Percentiles rank a stretch among this genome's conserved stretches.
Evolutionary conservation across 306 rosid species (phyloP).

Genomic region (Luffa aegyptiaca): DNA sequence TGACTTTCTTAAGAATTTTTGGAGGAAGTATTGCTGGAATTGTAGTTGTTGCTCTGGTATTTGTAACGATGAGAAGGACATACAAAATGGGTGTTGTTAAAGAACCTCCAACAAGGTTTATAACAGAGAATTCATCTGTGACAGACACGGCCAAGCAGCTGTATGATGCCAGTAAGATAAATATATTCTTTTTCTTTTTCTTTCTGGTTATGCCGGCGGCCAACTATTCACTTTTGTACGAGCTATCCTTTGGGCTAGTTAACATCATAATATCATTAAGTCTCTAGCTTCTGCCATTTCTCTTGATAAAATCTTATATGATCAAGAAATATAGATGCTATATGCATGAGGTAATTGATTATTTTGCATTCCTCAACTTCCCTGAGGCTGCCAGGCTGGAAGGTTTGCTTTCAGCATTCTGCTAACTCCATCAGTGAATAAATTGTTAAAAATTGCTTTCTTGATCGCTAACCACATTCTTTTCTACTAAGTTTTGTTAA

Average conservation of each 20-base stretch:
- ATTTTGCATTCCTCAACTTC: neutral
- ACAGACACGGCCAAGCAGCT: conserved; percentile 70
- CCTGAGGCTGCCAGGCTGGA: neutral
- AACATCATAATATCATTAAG: neutral
- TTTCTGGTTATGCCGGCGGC: neutral
- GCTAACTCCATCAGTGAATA: neutral
- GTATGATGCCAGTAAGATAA: conserved; percentile 80
- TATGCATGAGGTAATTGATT: neutral
- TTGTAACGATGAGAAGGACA: conserved; percentile 31
- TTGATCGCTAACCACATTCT: neutral
- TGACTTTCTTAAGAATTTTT: conserved; percentile 34
- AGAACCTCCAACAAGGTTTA: conserved; percentile 30
- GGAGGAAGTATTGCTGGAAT: conserved; percentile 47
- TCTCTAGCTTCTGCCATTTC: neutral
- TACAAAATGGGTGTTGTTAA: conserved; percentile 19
- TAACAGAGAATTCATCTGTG: conserved; percentile 45
- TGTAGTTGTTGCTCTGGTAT: conserved; percentile 43
- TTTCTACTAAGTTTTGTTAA: neutral
- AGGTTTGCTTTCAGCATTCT: neutral
- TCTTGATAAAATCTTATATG: neutral
- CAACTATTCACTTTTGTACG: neutral
- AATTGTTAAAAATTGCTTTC: neutral
- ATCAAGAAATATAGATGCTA: neutral
- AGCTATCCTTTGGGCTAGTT: neutral
- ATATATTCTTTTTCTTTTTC: neutral